Percentiles rank a stretch among this genome's conserved stretches.
phyloP scores from a whole-genome alignment of 2,329 filamentous ascomycete genomes.

The Cladosporium colombiae region DNA sequence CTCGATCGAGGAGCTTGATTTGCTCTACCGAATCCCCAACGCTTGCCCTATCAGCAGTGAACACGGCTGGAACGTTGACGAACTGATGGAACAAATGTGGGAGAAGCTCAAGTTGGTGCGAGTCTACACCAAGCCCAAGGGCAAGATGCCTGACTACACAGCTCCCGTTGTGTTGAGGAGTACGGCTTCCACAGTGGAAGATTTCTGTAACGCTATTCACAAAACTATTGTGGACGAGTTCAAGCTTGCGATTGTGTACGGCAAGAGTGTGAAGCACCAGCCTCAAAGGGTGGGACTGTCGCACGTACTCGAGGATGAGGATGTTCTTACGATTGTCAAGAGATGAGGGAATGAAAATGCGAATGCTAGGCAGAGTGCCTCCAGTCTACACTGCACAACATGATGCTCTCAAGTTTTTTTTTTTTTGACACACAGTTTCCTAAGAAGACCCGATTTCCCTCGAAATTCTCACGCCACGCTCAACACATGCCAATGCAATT shows the following conservation, averaged over 20 bases:
- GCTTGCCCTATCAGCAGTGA: constrained; percentile 97
- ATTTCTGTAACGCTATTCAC: constrained; percentile 98
- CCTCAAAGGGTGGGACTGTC: constrained; percentile 89
- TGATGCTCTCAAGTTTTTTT: background rate
- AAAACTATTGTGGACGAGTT: constrained; percentile 95
- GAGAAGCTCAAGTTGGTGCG: constrained; percentile 88
- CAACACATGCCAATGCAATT: background rate
- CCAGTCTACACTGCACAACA: background rate
- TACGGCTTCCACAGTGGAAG: constrained; percentile 84
- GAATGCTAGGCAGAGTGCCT: background rate
- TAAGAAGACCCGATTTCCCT: background rate
- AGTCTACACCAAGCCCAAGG: constrained; percentile 98
- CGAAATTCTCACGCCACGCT: background rate
- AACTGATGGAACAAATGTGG: constrained; percentile 98
- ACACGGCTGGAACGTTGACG: constrained; percentile 92
- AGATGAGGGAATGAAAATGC: constrained; percentile 26
- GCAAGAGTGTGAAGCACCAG: constrained; percentile 97
- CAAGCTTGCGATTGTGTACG: constrained; percentile 93
- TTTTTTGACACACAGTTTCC: background rate
- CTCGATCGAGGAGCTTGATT: constrained; percentile 93
- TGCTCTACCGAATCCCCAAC: constrained; percentile 95
- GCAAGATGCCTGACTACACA: constrained; percentile 87
- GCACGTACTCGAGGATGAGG: constrained; percentile 93
- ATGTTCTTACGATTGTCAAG: constrained; percentile 64
- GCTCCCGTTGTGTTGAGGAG: constrained; percentile 85